Evolutionary conservation across 2,329 filamentous ascomycete genomes (phyloP).

Genomic region (Cladophialophora carrionii): DNA sequence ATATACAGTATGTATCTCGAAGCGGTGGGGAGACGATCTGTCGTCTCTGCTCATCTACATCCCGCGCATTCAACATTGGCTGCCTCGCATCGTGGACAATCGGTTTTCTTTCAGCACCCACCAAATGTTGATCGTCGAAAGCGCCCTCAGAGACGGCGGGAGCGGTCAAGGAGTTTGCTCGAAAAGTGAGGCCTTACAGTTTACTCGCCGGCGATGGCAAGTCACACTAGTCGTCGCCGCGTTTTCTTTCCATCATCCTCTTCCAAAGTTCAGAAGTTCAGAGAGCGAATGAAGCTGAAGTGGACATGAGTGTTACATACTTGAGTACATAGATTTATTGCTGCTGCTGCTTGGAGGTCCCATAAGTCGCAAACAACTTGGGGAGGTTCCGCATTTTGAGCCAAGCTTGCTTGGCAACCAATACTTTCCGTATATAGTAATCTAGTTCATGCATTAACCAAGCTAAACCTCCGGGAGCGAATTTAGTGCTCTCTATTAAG

Average conservation of each 20-base stretch:
- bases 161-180: neutral
- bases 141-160: neutral
- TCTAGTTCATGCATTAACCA: no score
- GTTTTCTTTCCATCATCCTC: neutral
- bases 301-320: neutral
- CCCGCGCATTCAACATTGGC: conserved; percentile 37
- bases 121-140: conserved; percentile 44
- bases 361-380: no score
- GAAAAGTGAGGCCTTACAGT: neutral
- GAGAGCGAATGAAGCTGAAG: neutral
- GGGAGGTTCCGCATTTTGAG: no score
- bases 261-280: neutral
- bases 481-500: no score
- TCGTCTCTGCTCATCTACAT: conserved; percentile 36
- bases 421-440: no score
- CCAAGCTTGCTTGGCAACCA: no score
- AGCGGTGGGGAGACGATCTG: conserved; percentile 22
- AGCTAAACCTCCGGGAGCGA: no score
- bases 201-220: conserved; percentile 15
- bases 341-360: neutral
- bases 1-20: no score
- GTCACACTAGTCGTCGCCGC: conserved; percentile 18
- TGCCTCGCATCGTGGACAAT: conserved; percentile 55
- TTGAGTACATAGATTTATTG: no score
- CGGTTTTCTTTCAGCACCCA: conserved; percentile 61